Conservation (phyloP, 2,329 filamentous ascomycete genomes). For the Phialophora expanda region DNA sequence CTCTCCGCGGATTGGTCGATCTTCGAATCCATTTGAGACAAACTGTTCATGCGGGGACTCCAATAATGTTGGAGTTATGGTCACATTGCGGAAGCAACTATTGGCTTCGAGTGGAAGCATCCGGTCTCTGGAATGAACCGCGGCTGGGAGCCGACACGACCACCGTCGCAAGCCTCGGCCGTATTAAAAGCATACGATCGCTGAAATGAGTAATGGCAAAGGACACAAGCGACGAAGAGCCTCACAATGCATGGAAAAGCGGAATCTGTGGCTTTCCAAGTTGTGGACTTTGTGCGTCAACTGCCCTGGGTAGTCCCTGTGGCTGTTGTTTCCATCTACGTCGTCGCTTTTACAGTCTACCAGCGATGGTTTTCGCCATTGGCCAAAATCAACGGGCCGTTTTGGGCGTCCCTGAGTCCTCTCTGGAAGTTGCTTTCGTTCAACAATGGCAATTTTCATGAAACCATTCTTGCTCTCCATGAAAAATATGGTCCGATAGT, state of each 20-base stretch:
- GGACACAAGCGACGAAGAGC: background rate
- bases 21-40: conserved; percentile 7
- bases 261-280: conserved; percentile 1
- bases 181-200: background rate
- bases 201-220: background rate
- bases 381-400: background rate
- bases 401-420: background rate
- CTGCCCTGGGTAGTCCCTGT: background rate
- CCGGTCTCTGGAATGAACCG: background rate
- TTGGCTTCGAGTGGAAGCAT: background rate
- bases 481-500: conserved; percentile 13
- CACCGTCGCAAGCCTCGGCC: background rate
- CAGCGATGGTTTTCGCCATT: background rate
- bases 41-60: conserved; percentile 11
- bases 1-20: conserved; percentile 14
- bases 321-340: background rate
- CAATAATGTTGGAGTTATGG: conserved; percentile 14
- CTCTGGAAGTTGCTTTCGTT: conserved; percentile 28
- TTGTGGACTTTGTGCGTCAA: background rate
- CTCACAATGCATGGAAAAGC: background rate
- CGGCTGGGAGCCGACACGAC: background rate
- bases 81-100: background rate
- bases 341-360: background rate
- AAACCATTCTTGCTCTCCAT: conserved; percentile 14
- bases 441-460: conserved; percentile 17